These are phyloP conservation scores for Pholiota conissans DNA, from an alignment of 768 basidiomycete genomes.

Conservation along the genomic window DNA sequence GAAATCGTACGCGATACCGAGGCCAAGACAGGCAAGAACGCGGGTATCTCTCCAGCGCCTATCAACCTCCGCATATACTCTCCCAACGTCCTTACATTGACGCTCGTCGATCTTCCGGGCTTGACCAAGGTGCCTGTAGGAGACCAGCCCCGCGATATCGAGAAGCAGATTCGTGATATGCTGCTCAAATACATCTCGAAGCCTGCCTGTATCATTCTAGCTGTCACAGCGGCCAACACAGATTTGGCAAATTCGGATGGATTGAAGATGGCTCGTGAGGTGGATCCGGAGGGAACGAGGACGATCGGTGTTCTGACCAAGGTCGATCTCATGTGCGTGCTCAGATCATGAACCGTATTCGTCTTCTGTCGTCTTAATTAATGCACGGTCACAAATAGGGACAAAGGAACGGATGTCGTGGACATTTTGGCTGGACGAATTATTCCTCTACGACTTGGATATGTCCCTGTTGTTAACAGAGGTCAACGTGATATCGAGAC, in stretches of 20 bases:
- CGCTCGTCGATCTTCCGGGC: constrained; percentile 96
- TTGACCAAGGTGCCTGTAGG: constrained; percentile 94
- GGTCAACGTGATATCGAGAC: constrained; percentile 96
- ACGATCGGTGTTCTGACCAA: constrained; percentile 99
- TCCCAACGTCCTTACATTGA: constrained; percentile 95
- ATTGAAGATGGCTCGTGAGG: constrained; percentile 92
- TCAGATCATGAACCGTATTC: background rate
- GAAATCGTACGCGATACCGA: constrained; percentile 98
- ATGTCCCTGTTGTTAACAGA: constrained; percentile 98
- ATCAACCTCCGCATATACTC: constrained; percentile 98
- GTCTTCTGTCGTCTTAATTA: constrained; percentile 3
- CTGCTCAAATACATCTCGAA: constrained; percentile 92
- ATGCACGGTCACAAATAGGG: constrained; percentile 52
- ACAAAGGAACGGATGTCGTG: constrained; percentile 96
- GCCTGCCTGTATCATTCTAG: constrained; percentile 94
- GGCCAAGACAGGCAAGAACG: constrained; percentile 97
- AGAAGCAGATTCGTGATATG: constrained; percentile 98
- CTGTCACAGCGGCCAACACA: constrained; percentile 93
- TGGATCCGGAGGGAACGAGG: constrained; percentile 94
- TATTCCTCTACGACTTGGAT: constrained; percentile 94
- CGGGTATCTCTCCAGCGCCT: constrained; percentile 94
- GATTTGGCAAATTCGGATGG: constrained; percentile 99
- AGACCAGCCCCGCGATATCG: constrained; percentile 96
- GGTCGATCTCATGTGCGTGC: constrained; percentile 91
- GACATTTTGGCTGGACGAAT: constrained; percentile 97